These are phyloP conservation scores for Aegilops bicornis DNA, from an alignment of 176 grass and related monocot species.

Conservation along the genomic window DNA sequence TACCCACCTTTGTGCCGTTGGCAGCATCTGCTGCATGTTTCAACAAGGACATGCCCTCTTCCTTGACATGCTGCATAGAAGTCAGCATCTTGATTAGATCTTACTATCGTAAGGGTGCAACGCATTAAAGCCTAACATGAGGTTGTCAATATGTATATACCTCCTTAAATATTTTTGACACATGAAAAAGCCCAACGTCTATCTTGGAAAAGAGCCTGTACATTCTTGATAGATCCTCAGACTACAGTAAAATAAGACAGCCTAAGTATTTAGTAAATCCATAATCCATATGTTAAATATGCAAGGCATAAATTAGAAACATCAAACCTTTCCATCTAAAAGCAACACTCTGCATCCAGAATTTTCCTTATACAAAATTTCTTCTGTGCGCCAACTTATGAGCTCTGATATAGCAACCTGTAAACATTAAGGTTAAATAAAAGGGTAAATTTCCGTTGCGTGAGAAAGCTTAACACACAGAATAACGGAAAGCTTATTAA, in stretches of 20 bases:
- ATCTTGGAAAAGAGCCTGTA: constrained; percentile 74
- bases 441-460: constrained; percentile 1
- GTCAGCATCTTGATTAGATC: neutral
- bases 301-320: neutral
- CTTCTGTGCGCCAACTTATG: constrained; percentile 35
- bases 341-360: constrained; percentile 73
- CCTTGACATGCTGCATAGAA: constrained; percentile 64
- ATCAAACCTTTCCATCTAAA: constrained; percentile 62
- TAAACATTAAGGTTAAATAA: neutral
- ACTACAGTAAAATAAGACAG: constrained; percentile 29
- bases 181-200: constrained; percentile 44
- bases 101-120: neutral
- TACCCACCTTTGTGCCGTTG: constrained; percentile 51
- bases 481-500: neutral
- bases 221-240: constrained; percentile 72
- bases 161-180: constrained; percentile 72
- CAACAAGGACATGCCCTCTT: constrained; percentile 55
- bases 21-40: constrained; percentile 67
- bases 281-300: neutral
- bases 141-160: neutral
- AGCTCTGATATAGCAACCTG: constrained; percentile 64
- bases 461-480: neutral
- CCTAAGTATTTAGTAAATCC: neutral
- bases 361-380: constrained; percentile 71
- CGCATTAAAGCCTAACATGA: neutral